phyloP scores from a whole-genome alignment of 768 basidiomycete species.

The Austroboletus eburneus region DNA sequence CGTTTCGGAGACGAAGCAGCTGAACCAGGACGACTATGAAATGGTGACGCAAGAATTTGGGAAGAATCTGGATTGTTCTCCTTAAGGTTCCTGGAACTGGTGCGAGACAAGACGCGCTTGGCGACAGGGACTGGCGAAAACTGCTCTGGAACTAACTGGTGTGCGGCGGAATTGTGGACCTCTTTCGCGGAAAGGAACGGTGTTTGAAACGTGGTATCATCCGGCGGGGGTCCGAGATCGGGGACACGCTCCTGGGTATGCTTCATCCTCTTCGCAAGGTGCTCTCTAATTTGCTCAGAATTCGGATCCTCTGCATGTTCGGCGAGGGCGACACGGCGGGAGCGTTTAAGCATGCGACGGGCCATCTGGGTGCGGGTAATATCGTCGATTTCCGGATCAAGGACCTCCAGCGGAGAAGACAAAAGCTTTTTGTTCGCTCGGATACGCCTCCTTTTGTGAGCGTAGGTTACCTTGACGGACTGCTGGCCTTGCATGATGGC shows the following conservation, averaged over 20 bases:
- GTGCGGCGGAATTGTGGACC: constrained; percentile 21
- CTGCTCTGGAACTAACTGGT: constrained; percentile 27
- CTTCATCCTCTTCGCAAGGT: constrained; percentile 34
- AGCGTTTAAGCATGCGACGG: constrained; percentile 45
- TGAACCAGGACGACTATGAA: constrained; percentile 43
- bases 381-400: constrained; percentile 27
- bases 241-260: constrained; percentile 13
- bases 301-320: constrained; percentile 21
- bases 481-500: constrained; percentile 13
- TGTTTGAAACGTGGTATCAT: constrained; percentile 24
- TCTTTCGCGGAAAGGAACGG: constrained; percentile 24
- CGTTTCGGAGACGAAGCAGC: constrained; percentile 34
- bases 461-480: constrained; percentile 27
- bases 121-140: constrained; percentile 42
- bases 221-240: constrained; percentile 8
- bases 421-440: constrained; percentile 5
- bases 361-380: constrained; percentile 40
- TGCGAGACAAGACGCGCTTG: constrained; percentile 35
- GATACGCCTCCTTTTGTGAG: constrained; percentile 29
- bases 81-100: constrained; percentile 38
- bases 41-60: constrained; percentile 41
- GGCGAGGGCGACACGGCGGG: constrained; percentile 33
- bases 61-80: constrained; percentile 29
- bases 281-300: constrained; percentile 16
- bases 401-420: constrained; percentile 28